Percentiles rank a stretch among this genome's conserved stretches.
Evolutionary conservation across 805 yeast genomes (phyloP).

Genomic region (Hanseniaspora vineae): DNA sequence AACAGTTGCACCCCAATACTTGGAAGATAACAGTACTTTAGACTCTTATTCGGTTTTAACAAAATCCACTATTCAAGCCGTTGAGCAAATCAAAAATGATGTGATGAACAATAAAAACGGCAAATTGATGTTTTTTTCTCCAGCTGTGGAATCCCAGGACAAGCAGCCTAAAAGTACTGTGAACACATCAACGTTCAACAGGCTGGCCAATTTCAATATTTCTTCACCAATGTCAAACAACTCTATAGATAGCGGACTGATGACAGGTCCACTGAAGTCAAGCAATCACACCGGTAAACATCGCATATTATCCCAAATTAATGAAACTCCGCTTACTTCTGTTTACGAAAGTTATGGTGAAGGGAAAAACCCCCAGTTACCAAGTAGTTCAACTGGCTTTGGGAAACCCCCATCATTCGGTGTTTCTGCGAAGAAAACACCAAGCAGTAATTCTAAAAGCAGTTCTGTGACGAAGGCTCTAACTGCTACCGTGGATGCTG

Average conservation of each 20-base stretch:
- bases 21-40: not conserved
- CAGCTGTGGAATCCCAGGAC: not conserved
- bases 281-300: too few relatives aligned
- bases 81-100: conserved; percentile 4
- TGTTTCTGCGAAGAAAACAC: not conserved
- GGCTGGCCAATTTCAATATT: not conserved
- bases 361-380: not conserved
- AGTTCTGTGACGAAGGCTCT: not conserved
- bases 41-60: not conserved
- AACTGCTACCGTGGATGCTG: not conserved
- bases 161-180: not conserved
- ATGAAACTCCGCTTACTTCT: not conserved
- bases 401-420: not conserved
- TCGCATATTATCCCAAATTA: not conserved
- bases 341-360: not conserved
- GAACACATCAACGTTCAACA: not conserved
- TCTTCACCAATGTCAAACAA: not conserved
- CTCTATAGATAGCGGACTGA: too few relatives aligned
- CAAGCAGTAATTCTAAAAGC: not conserved
- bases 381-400: not conserved
- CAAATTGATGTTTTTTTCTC: conserved; percentile 2
- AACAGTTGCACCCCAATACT: not conserved
- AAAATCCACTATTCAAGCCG: conserved; percentile 2
- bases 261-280: too few relatives aligned
- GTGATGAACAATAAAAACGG: conserved; percentile 1